Base-by-base conservation (phyloP, 345 rosid genomes). In the Alliaria petiolata region DNA sequence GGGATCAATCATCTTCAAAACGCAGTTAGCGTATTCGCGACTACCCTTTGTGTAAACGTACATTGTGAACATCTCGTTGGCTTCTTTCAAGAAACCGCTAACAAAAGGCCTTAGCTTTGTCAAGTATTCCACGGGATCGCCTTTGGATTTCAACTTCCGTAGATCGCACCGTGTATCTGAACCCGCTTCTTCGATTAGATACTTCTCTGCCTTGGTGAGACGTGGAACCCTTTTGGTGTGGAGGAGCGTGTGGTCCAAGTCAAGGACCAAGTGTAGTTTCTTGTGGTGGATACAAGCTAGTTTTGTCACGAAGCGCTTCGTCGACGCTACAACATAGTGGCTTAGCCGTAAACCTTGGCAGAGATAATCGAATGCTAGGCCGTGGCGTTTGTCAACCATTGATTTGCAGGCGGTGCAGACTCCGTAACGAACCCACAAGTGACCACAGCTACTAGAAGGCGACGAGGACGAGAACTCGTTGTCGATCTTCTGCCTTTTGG, bases 1-100 rank as follows among this genome's bases (percentile, higher is more conserved):
- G 2, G 77, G 77, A 65, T 72, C 77, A 38, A 64, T 63, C 58
- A 72, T 1, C 35, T 64, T 40, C 71, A 72, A 13, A 4, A 64
- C 5, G 5, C 3, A 4, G 12, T 45, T 2, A 26, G 76, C 76
- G 22, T 72, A 72, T 0, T n/a, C 4, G n/a, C 45, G 36, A 11
- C 0, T 52, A 15, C 69, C 76, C 62, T 31, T 71, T 15, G 76
- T 71, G 46, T 62, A 71, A 31, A 45, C 62, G 42, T 30, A 61
- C 62, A 71, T 51, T 8, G 9, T 50, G 54, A 71, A 62, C 35
- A 62, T 3, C 28, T 71, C 1, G 9, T 15, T 71, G 3, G 76
- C 62, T 71, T 71, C 62, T 7, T 62, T 6, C 68, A 70, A 57
- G 56, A 70, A 59, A 6, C 16, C 50, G 20, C 19, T 51, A 26